Evolutionary conservation across 768 basidiomycete species (phyloP).

Genomic region (Kwoniella sp.): DNA sequence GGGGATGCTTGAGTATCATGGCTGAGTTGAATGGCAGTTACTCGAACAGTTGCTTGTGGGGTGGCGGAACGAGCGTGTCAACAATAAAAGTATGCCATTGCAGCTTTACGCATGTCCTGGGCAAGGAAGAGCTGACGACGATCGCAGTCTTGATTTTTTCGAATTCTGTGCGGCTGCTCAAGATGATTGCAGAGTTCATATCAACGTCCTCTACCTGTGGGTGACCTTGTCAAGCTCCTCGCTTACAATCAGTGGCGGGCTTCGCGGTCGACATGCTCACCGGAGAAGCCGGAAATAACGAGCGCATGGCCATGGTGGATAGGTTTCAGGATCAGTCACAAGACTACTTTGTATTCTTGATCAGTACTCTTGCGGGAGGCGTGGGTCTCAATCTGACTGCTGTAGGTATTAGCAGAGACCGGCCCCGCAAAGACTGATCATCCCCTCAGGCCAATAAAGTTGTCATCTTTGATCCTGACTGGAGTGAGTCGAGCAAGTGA

Average conservation of each 20-base stretch:
- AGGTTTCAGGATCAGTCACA: constrained; percentile 66
- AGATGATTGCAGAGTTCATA: constrained; percentile 76
- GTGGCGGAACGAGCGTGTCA: constrained; percentile 56
- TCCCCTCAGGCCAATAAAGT: constrained; percentile 68
- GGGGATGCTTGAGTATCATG: not conserved
- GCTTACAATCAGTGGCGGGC: constrained; percentile 27
- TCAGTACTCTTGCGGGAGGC: constrained; percentile 86
- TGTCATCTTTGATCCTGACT: constrained; percentile 89
- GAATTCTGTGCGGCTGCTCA: constrained; percentile 81
- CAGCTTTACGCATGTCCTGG: too few relatives aligned
- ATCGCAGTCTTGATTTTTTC: constrained; percentile 76
- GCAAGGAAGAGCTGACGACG: not conserved
- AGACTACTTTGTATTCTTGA: constrained; percentile 72
- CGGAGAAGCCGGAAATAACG: constrained; percentile 64
- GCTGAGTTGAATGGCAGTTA: constrained; percentile 54
- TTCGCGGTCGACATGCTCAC: constrained; percentile 65
- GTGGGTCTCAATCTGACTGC: constrained; percentile 85
- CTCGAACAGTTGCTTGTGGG: constrained; percentile 66
- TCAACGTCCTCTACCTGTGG: constrained; percentile 21
- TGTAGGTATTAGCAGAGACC: constrained; percentile 45
- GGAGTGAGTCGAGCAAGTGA: constrained; percentile 62
- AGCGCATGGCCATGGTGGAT: constrained; percentile 82
- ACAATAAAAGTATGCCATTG: constrained; percentile 65
- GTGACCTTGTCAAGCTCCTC: not conserved
- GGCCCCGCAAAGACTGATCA: not conserved